Evolutionary conservation across 108 stramenopile genomes (phyloP).

Genomic region (Chaetoceros muelleri): DNA sequence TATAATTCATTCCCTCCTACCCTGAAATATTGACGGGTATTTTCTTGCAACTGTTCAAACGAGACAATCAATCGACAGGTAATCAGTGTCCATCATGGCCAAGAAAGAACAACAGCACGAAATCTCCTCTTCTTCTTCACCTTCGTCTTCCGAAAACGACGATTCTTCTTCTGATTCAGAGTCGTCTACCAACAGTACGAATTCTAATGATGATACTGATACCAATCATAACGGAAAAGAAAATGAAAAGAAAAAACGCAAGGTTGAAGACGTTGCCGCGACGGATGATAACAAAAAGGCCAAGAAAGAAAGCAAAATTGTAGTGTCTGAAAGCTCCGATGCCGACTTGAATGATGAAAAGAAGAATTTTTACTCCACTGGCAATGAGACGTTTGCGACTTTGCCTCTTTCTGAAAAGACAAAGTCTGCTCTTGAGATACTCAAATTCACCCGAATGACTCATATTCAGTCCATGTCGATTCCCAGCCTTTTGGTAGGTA

Average conservation of each 20-base stretch:
- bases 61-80: too few species aligned
- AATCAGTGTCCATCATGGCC: too few species aligned
- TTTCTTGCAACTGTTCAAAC: too few species aligned
- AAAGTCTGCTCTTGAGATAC: constrained; percentile 51
- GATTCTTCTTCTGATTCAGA: neutral
- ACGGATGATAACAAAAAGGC: neutral
- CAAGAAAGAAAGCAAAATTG: neutral
- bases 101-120: neutral
- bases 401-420: constrained; percentile 89
- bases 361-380: constrained; percentile 31
- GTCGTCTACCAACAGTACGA: neutral
- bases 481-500: constrained; percentile 85
- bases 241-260: neutral
- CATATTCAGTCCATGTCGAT: constrained; percentile 94
- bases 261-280: neutral
- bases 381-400: constrained; percentile 53
- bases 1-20: too few species aligned
- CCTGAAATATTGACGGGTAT: too few species aligned
- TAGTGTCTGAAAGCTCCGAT: neutral
- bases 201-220: constrained; percentile 8
- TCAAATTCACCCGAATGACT: constrained; percentile 85
- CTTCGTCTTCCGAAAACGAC: neutral
- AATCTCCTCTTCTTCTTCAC: neutral
- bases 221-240: constrained; percentile 7
- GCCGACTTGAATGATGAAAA: constrained; percentile 16